These are phyloP conservation scores for Debaryomyces sp. DNA, from an alignment of 1,139 yeast species.

Conservation along the genomic window DNA sequence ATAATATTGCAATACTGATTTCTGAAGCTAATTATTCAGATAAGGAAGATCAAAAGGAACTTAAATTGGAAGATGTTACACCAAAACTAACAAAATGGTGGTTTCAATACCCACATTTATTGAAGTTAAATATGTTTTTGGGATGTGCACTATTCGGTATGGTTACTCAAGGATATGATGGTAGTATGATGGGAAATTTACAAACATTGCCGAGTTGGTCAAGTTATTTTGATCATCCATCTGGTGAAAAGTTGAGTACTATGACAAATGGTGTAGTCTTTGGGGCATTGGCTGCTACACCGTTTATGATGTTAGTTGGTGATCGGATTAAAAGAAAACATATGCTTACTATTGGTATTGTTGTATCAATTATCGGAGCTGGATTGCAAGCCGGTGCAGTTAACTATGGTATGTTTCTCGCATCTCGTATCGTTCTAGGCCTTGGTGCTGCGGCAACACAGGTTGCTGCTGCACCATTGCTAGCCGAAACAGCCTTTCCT, in stretches of 20 bases:
- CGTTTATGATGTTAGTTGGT: neutral
- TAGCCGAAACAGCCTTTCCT: constrained; percentile 28
- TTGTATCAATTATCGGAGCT: constrained; percentile 33
- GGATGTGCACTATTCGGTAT: constrained; percentile 15
- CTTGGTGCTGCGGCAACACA: constrained; percentile 28
- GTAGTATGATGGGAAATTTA: constrained; percentile 53
- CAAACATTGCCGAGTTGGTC: constrained; percentile 34
- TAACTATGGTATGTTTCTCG: constrained; percentile 37
- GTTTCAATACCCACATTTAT: constrained; percentile 34
- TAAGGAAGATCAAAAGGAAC: neutral
- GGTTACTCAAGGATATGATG: constrained; percentile 53
- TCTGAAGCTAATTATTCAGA: neutral
- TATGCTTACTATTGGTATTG: neutral
- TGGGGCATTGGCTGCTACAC: neutral
- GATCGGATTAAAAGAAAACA: neutral
- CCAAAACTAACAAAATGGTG: constrained; percentile 10
- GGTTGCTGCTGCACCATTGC: constrained; percentile 34
- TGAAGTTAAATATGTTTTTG: constrained; percentile 29
- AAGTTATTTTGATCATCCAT: neutral
- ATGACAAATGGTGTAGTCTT: neutral
- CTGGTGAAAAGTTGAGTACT: neutral
- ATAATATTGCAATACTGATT: neutral
- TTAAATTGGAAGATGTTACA: constrained; percentile 1
- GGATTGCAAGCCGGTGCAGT: constrained; percentile 39
- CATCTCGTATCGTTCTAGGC: constrained; percentile 40